Evolutionary conservation across 2,329 filamentous ascomycete species (phyloP).

Genomic region (Apiospora hydei): DNA sequence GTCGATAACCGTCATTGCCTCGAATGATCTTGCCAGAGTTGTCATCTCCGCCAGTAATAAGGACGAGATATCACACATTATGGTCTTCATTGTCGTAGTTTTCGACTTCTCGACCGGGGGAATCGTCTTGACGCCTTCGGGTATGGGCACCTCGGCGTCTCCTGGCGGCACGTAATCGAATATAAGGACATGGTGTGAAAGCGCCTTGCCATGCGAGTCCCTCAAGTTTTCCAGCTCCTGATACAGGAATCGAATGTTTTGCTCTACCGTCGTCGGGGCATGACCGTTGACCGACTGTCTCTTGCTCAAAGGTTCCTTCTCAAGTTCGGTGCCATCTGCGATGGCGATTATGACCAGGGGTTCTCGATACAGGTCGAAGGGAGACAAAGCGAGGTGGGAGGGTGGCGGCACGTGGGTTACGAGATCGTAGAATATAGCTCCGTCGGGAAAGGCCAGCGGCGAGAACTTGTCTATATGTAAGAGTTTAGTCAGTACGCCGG

Average conservation of each 20-base stretch:
- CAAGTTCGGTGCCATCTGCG: constrained; percentile 79
- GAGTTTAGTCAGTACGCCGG: not conserved
- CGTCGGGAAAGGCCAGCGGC: constrained; percentile 84
- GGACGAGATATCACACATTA: constrained; percentile 81
- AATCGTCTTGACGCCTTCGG: constrained; percentile 74
- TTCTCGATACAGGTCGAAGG: constrained; percentile 90
- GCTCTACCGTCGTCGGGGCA: constrained; percentile 59
- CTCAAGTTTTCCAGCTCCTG: constrained; percentile 75
- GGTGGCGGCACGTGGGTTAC: constrained; percentile 80
- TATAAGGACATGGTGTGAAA: constrained; percentile 80
- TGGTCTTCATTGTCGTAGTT: constrained; percentile 80
- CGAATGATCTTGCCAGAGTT: constrained; percentile 74
- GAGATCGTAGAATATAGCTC: constrained; percentile 87
- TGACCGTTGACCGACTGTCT: constrained; percentile 60
- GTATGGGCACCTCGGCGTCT: constrained; percentile 60
- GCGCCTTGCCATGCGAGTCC: constrained; percentile 76
- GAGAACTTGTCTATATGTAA: constrained; percentile 82
- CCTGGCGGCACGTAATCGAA: constrained; percentile 72
- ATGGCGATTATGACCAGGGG: constrained; percentile 84
- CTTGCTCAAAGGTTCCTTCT: constrained; percentile 60
- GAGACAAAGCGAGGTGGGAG: constrained; percentile 80
- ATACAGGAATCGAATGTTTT: constrained; percentile 65
- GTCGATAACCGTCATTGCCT: constrained; percentile 77
- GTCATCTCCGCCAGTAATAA: constrained; percentile 79
- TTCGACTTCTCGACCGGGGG: constrained; percentile 73